Evolutionary conservation across 495 filamentous ascomycete genomes (phyloP).

Genomic region (Pyrenopolyporus hunteri): DNA sequence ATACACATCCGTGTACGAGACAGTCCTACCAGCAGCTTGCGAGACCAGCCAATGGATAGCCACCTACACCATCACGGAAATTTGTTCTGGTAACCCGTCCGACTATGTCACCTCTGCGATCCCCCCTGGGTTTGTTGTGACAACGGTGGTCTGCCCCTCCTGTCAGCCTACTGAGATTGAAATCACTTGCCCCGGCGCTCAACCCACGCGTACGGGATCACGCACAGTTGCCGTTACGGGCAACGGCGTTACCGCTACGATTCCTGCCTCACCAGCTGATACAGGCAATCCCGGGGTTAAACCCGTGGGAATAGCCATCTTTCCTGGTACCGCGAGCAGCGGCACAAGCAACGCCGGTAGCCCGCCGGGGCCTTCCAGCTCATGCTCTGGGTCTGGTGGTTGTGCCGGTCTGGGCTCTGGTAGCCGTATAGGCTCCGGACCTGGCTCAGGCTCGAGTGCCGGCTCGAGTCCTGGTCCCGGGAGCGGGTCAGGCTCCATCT

Average conservation of each 20-base stretch:
- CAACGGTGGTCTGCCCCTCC: slow-evolving; percentile 43
- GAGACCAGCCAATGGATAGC: slow-evolving; percentile 47
- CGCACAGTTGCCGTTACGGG: slow-evolving; percentile 34
- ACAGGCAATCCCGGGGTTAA: slow-evolving; percentile 1
- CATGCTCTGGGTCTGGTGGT: slow-evolving; percentile 9
- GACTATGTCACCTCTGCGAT: slow-evolving; percentile 34
- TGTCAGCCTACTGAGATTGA: slow-evolving; percentile 40
- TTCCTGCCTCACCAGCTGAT: slow-evolving; percentile 24
- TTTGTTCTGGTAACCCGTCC: slow-evolving; percentile 42
- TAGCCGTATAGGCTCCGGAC: background rate
- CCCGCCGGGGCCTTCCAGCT: background rate
- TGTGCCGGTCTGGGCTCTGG: background rate
- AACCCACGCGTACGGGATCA: slow-evolving; percentile 36
- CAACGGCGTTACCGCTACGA: slow-evolving; percentile 47
- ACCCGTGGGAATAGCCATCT: background rate
- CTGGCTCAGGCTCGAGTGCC: slow-evolving; percentile 1
- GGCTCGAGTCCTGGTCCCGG: background rate
- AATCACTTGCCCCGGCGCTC: slow-evolving; percentile 46
- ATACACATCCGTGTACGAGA: slow-evolving; percentile 53
- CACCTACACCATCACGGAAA: slow-evolving; percentile 56
- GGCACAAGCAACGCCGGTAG: background rate
- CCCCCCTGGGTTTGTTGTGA: slow-evolving; percentile 50
- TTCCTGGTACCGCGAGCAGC: background rate
- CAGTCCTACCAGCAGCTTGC: slow-evolving; percentile 47
- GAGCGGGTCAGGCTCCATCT: background rate